Conservation (phyloP, 164 flowering plant genomes). For the Chimonanthus praecox region DNA sequence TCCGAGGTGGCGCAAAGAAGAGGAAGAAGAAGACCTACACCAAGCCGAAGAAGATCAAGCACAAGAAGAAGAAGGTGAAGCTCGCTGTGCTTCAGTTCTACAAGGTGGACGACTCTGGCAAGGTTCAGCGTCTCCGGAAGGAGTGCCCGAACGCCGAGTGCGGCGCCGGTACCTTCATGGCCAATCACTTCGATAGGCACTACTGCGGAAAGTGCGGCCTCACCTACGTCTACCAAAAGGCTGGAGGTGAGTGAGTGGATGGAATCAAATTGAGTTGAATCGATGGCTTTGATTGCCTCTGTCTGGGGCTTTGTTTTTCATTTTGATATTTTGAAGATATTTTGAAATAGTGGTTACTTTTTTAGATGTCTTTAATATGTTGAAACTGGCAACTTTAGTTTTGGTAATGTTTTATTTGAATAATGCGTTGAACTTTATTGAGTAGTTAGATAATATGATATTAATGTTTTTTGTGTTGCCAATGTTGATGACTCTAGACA, state of each 20-base stretch:
- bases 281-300: no score
- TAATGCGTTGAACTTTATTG: not conserved
- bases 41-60: constrained; percentile 70
- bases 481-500: no score
- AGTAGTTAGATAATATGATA: not conserved
- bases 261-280: not conserved
- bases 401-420: not conserved
- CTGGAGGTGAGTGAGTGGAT: constrained; percentile 35
- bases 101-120: constrained; percentile 63
- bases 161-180: constrained; percentile 71
- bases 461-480: no score
- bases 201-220: constrained; percentile 65
- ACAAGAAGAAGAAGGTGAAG: constrained; percentile 65
- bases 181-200: constrained; percentile 57
- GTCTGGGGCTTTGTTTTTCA: not conserved
- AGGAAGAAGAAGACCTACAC: constrained; percentile 77
- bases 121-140: constrained; percentile 60
- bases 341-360: not conserved
- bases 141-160: constrained; percentile 71
- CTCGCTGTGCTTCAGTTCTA: constrained; percentile 59
- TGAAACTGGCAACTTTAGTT: no score
- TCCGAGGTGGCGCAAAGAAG: constrained; percentile 40
- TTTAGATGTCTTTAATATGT: not conserved
- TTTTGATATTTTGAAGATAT: not conserved
- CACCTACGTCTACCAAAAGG: constrained; percentile 53